Base-by-base conservation (phyloP, 2,329 filamentous ascomycete genomes). In the Elsinoe batatas region DNA sequence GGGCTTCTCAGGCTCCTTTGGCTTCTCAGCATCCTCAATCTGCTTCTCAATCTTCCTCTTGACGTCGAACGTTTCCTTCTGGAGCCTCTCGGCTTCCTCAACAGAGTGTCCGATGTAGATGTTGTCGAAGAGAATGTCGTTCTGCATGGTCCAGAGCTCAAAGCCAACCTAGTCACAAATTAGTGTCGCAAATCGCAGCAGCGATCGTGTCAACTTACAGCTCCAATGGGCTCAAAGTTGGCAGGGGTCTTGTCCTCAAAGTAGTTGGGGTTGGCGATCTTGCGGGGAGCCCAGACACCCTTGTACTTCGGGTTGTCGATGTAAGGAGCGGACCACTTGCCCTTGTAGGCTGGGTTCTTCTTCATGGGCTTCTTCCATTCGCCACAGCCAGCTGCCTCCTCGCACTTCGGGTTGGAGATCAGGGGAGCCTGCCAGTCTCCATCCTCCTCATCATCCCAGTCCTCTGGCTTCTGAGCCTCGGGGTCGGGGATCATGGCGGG, bases 111-210 rank as follows among this genome's bases (percentile, higher is more conserved):
- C 93, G 71, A 98, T 90, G 82, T 97, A 98, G 79, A 98, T 94
- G 84, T 98, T 98, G 83, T 97, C 89, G 67, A 98, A 97, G 67
- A 96, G 85, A 65, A 98, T 97, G 70, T 96, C 87, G 72, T 84
- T 95, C 77, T 96, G 91, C 93, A 98, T 98, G 67, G 93, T 97
- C 93, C 93, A 98, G 76, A 98, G 91, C 76, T 98, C 93, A 68
- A 97, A 97, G 66, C 93, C 93, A 76, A 97, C 91, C 87, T 90
- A 68, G 17, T n/a, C n/a, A n/a, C n/a, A n/a, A n/a, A n/a, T n/a
- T n/a, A n/a, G n/a, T n/a, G n/a, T n/a, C n/a, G n/a, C n/a, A n/a
- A n/a, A n/a, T n/a, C n/a, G n/a, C n/a, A n/a, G n/a, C n/a, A n/a
- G n/a, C n/a, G n/a, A n/a, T n/a, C n/a, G n/a, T n/a, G n/a, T n/a